Evolutionary conservation across 2,329 filamentous ascomycete genomes (phyloP).

Genomic region (Kalaharituber pfeilii): DNA sequence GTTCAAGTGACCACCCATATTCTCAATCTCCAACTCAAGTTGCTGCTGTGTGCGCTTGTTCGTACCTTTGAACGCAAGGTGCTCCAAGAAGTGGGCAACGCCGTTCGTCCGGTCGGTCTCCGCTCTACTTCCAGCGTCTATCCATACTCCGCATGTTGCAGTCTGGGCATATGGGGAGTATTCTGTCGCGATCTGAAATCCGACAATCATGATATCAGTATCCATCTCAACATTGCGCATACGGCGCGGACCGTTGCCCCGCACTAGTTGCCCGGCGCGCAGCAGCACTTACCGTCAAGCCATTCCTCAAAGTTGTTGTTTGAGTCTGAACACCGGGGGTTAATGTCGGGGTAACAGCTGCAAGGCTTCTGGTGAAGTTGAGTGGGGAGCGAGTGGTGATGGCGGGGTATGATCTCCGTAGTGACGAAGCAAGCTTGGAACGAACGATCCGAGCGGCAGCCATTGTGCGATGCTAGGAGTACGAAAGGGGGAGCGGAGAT

Average conservation of each 20-base stretch:
- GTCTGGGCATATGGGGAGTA: constrained; percentile 97
- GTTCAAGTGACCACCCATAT: constrained; percentile 98
- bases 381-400: constrained; percentile 9
- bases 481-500: constrained; percentile 4
- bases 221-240: constrained; percentile 6
- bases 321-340: constrained; percentile 62
- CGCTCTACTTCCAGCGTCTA: constrained; percentile 93
- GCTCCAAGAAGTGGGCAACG: constrained; percentile 98
- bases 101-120: constrained; percentile 98
- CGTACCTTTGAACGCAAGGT: constrained; percentile 99
- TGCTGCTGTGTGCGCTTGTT: constrained; percentile 89
- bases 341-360: constrained; percentile 28
- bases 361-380: constrained; percentile 18
- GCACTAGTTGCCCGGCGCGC: constrained; percentile 20
- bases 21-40: constrained; percentile 98
- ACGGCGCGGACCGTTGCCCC: background rate
- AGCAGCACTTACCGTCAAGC: constrained; percentile 58
- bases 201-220: constrained; percentile 1
- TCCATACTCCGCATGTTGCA: constrained; percentile 96
- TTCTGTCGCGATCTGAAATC: constrained; percentile 73
- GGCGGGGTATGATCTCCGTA: constrained; percentile 19
- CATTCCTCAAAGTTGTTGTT: constrained; percentile 92
- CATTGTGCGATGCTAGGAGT: constrained; percentile 17
- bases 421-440: constrained; percentile 17
- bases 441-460: constrained; percentile 22